Evolutionary conservation across 768 basidiomycete genomes (phyloP), one percentile per base, ranked within the genome.

Genomic region (Sporobolomyces pararoseus): DNA sequence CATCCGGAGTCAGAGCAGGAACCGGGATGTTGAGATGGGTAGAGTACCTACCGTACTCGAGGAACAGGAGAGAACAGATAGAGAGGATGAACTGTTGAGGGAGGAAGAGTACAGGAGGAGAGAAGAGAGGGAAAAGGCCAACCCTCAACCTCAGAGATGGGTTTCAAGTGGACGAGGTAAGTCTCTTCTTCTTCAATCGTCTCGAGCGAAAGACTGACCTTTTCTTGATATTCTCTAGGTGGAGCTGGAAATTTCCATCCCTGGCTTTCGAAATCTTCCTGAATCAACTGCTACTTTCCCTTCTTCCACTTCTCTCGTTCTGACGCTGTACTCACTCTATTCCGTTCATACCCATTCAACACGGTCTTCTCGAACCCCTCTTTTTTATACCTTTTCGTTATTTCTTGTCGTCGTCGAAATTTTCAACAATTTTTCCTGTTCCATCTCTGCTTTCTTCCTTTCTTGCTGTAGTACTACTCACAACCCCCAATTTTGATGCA

Each of bases 141-240:
- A n/a, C 1, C 46, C 59, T 47, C 46, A 47, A 23, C 57, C 69
- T 25, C 64, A 66, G 21, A 63, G 64, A 7, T 70, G 58, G 52
- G 69, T 70, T 31, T 65, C 64, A 46, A 65, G 59, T 16, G 69
- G 69, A 7, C 39, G 69, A 66, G 69, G 68, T 65, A 58, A 23
- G 68, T 58, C 13, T 10, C 25, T 42, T 19, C 25, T 44, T 47
- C 0, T 58, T 42, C 7, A 12, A 4, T 21, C 4, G 29, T 16
- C 9, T 2, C 16, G 4, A 1, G 10, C 54, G 47, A 27, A 58
- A 47, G 29, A 16, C 7, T 21, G n/a, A 17, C 27, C n/a, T 51
- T 9, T 10, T 51, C 27, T 17, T 49, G 21, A 12, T 7, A 14
- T 25, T 42, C 3, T 19, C 2, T 55, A 70, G 68, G 69, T 39